Base-by-base conservation (phyloP, 2,329 filamentous ascomycete species). In the Paecilomyces formosus region DNA sequence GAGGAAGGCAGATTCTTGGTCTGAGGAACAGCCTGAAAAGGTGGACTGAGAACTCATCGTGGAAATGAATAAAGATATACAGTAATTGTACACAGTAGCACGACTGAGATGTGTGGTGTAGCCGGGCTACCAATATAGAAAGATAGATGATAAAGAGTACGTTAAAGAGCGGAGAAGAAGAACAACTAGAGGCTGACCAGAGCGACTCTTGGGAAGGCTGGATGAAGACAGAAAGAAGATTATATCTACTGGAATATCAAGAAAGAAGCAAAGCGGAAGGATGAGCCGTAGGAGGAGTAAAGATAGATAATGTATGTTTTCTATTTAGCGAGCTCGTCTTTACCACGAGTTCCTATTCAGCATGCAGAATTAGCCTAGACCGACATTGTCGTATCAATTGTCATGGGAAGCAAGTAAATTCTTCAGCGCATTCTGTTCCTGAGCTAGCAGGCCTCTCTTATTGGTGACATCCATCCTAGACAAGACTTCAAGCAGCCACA, bases 1-100 rank as follows among this genome's bases (percentile, higher is more conserved):
- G 13, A 76, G 68, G 53, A 75, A 77, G 11, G 55, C 63, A 3
- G 70, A 71, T 61, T 76, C 74, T 28, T 72, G 65, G 54, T 74
- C 67, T n/a, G 72, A 71, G 8, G 73, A 71, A 55, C 64, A 67
- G 31, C 68, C 70, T 6, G 66, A 55, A n/a, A 65, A 61, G 8
- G 69, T 70, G 18, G 63, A 65, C 49, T 57, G 53, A 21, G 68
- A 65, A 31, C 63, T 66, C 71, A 73, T 74, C 18, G 54, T 64
- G 55, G 12, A 30, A 53, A 53, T 54, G 15, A 35, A 57, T 54
- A 18, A 57, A 28, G 35, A 55, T 22, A 53, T 45, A 39, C 18
- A 18, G 39, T 45, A 9, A 45, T 9, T 11, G 39, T 6, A 45
- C 6, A 45, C 15, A 21, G 9, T 15, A n/a, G 7, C 18, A 45